Base-by-base conservation (phyloP, 2,329 filamentous ascomycete species). In the Fusarium sp. region DNA sequence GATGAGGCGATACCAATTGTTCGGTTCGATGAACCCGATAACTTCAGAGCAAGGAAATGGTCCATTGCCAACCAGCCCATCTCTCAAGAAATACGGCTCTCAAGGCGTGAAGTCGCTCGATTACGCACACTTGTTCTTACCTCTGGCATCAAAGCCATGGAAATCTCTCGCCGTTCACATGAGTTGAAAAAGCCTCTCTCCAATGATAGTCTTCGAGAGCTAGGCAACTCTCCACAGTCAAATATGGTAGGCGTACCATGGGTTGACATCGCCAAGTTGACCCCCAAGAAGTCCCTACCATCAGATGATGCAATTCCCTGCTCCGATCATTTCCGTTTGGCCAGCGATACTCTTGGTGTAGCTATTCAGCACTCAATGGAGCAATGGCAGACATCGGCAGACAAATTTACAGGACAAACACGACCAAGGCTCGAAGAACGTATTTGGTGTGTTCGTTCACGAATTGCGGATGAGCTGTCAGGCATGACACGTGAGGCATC, bases 61-160 rank as follows among this genome's bases (percentile, higher is more conserved):
- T 85, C 84, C 4, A 85, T 88, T 32, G 83, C 83, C 3, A 82
- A 86, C 55, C 81, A 81, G 54, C 78, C 74, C 6, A 77, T 80
- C 6, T 76, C 78, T 8, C 79, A 81, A 20, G 81, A 78, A 32
- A 63, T 70, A 20, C 75, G 73, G 25, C 71, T 92, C 30, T 90
- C 86, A 12, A 89, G 87, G 73, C 88, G 88, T n/a, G 95, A 98
- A 73, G 87, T 97, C 56, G 92, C 92, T 18, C 90, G 94, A n/a
- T 86, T 95, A 4, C 88, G 90, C 61, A 88, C 93, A 1, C 84
- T 97, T 11, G 88, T 97, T 43, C 84, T 97, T 24, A 92, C 91
- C 68, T 93, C 94, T 0, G 95, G 94, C n/a, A 90, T 98, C 76
- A 97, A 97, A 81, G 95, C 95, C 1, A 90, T 90, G 75, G 93